These are phyloP conservation scores for Daldinia loculata DNA, from an alignment of 495 filamentous ascomycete genomes.

Conservation along the genomic window DNA sequence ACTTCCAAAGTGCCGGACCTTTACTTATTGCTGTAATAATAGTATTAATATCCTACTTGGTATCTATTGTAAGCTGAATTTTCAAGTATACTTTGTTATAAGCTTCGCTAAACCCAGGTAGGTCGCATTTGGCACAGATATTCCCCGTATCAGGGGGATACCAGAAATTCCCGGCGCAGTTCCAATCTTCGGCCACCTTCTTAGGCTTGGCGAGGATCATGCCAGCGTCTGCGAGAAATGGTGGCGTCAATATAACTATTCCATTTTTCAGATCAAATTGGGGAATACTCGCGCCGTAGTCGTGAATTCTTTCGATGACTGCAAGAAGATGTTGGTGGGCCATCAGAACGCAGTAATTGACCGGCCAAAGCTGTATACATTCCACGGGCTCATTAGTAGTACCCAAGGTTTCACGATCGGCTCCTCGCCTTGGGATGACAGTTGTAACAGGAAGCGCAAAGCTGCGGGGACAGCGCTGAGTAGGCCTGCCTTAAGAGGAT, in stretches of 20 bases:
- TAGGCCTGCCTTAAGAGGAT: constrained; percentile 56
- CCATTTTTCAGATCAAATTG: constrained; percentile 64
- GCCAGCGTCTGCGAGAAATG: constrained; percentile 62
- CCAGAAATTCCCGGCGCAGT: constrained; percentile 61
- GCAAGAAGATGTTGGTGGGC: constrained; percentile 56
- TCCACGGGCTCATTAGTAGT: constrained; percentile 58
- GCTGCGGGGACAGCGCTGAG: constrained; percentile 58
- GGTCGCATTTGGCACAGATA: constrained; percentile 15
- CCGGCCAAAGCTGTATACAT: constrained; percentile 59
- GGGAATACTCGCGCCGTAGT: constrained; percentile 63
- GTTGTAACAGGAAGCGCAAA: constrained; percentile 61
- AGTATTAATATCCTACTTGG: not conserved
- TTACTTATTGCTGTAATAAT: not conserved
- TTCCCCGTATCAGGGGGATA: constrained; percentile 52
- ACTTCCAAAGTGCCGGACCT: not conserved
- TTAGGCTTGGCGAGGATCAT: constrained; percentile 65
- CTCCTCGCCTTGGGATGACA: constrained; percentile 60
- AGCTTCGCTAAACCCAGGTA: not conserved
- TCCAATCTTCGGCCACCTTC: constrained; percentile 62
- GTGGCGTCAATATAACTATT: constrained; percentile 61
- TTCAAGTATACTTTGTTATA: not conserved
- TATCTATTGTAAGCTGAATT: not conserved
- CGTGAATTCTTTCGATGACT: constrained; percentile 59
- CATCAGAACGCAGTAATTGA: constrained; percentile 60
- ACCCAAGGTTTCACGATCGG: constrained; percentile 59